A percentile compares a stretch with the other conserved stretches of the same genome.
phyloP scores from a whole-genome alignment of 202 grass and related monocot species.

The Setaria italica region DNA sequence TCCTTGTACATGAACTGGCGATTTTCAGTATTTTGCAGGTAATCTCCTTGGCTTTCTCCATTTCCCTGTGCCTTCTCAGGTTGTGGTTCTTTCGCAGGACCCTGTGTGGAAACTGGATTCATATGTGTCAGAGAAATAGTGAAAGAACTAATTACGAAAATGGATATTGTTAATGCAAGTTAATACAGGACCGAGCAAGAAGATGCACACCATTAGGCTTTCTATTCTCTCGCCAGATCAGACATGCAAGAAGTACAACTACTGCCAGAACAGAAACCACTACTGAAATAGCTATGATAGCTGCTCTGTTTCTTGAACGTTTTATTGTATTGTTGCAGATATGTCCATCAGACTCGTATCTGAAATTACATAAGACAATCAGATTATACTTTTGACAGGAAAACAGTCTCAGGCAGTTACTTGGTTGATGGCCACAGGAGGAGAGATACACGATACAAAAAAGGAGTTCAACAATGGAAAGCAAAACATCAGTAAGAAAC shows the following conservation, averaged over 20 bases:
- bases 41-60: not conserved
- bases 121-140: not conserved
- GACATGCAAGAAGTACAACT: not conserved
- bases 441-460: not conserved
- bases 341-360: not conserved
- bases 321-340: not conserved
- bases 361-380: not conserved
- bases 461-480: not conserved
- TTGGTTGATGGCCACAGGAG: not conserved
- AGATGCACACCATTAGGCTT: not conserved
- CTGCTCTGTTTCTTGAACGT: not conserved
- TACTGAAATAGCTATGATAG: not conserved
- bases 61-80: not conserved
- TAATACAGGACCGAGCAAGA: not conserved
- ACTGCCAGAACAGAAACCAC: not conserved
- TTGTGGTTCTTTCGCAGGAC: not conserved
- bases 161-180: no score
- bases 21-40: not conserved
- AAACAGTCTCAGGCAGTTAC: no score
- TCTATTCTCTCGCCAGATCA: constrained; percentile 4
- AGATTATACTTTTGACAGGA: no score
- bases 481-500: not conserved
- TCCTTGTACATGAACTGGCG: constrained; percentile 44
- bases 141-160: no score
- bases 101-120: not conserved